These are phyloP conservation scores for Saccharomyces hybrid DNA, from an alignment of 1,139 yeast genomes.

Conservation along the genomic window DNA sequence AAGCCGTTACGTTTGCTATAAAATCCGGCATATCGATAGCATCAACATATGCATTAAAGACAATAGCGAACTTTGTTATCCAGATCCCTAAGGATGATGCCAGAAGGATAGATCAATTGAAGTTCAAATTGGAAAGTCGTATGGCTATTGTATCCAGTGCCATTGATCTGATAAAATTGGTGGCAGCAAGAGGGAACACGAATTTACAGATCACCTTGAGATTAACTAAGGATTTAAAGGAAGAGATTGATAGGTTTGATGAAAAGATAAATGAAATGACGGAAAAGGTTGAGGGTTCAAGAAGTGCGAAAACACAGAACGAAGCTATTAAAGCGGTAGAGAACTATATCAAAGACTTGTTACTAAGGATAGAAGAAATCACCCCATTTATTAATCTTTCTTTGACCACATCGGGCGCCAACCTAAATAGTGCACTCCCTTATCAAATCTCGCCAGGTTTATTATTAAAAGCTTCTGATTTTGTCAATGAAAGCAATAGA, in stretches of 20 bases:
- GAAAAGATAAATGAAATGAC: constrained; percentile 37
- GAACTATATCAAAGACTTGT: constrained; percentile 41
- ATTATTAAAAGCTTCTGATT: constrained; percentile 55
- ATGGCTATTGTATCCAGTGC: constrained; percentile 61
- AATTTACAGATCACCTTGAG: constrained; percentile 50
- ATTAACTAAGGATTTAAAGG: constrained; percentile 49
- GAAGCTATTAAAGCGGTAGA: constrained; percentile 46
- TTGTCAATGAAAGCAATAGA: constrained; percentile 39
- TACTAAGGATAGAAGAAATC: constrained; percentile 54
- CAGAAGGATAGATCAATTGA: constrained; percentile 39
- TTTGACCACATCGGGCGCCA: constrained; percentile 64
- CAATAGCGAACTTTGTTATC: constrained; percentile 52
- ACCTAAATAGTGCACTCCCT: constrained; percentile 46
- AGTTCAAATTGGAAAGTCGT: constrained; percentile 48
- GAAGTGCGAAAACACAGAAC: constrained; percentile 31
- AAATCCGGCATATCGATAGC: constrained; percentile 73
- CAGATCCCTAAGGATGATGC: constrained; percentile 55
- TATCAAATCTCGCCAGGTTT: constrained; percentile 57
- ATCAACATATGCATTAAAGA: constrained; percentile 65
- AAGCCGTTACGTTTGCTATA: constrained; percentile 74
- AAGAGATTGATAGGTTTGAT: constrained; percentile 56
- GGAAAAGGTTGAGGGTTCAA: constrained; percentile 19
- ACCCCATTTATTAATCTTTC: constrained; percentile 66
- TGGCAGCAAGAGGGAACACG: constrained; percentile 68
- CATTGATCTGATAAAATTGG: constrained; percentile 59